Percentiles rank a stretch among this genome's conserved stretches.
phyloP scores from a whole-genome alignment of 2,329 filamentous ascomycete genomes.

The Corinectria fuckeliana region DNA sequence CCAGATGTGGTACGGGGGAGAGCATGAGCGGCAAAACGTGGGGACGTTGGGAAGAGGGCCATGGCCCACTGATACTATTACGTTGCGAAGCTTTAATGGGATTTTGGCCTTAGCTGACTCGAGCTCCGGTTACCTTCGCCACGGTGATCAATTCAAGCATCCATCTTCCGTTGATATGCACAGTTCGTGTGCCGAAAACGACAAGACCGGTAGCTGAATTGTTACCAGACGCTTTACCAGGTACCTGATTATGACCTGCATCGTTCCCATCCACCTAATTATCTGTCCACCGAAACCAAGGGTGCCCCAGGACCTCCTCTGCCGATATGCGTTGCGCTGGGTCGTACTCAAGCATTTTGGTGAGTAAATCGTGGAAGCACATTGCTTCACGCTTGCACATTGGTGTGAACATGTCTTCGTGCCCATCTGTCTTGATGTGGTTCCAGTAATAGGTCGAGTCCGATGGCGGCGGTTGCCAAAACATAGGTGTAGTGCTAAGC shows the following conservation, averaged over 20 bases:
- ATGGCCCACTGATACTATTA: too few relatives aligned
- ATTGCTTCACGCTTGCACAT: background rate
- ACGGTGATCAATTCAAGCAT: too few relatives aligned
- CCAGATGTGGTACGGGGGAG: too few relatives aligned
- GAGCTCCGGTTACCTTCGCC: too few relatives aligned
- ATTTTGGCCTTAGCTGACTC: too few relatives aligned
- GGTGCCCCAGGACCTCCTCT: background rate
- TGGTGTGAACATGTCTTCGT: background rate
- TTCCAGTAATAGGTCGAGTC: background rate
- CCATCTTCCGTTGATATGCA: too few relatives aligned
- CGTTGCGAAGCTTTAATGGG: too few relatives aligned
- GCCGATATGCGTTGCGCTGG: background rate
- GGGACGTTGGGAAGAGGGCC: too few relatives aligned
- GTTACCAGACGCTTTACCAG: background rate
- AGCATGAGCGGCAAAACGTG: too few relatives aligned
- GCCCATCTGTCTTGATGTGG: background rate
- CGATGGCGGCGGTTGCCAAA: background rate
- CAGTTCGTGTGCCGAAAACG: too few relatives aligned
- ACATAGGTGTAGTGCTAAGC: background rate
- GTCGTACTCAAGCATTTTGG: background rate
- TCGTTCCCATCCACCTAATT: background rate
- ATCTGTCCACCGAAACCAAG: background rate
- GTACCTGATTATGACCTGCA: background rate
- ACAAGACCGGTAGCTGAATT: too few relatives aligned
- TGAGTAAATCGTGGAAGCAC: background rate